Conservation (phyloP, 768 basidiomycete species). For the Tulasnella sp. region DNA sequence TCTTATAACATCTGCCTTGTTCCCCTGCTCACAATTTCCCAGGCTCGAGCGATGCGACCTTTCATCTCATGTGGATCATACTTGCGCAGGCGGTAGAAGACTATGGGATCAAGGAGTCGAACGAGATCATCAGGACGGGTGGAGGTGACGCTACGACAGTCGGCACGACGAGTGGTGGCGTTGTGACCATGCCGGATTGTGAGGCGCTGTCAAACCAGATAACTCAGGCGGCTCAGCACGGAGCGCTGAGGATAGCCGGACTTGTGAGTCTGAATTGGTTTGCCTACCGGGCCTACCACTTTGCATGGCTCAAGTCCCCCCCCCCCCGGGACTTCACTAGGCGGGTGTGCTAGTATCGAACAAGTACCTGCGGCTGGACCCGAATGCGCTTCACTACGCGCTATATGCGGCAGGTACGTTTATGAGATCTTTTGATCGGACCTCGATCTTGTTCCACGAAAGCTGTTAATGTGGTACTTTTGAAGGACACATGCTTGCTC, state of each 20-base stretch:
- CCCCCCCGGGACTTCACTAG: slow-evolving; percentile 27
- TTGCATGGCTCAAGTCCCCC: background rate
- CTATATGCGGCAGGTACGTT: slow-evolving; percentile 65
- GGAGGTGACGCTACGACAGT: slow-evolving; percentile 31
- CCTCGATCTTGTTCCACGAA: no score
- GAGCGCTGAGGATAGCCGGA: slow-evolving; percentile 80
- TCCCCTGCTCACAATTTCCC: no score
- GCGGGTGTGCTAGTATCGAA: slow-evolving; percentile 76
- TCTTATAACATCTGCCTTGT: background rate
- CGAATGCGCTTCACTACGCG: slow-evolving; percentile 80
- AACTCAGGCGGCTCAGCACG: slow-evolving; percentile 71
- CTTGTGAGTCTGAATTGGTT: slow-evolving; percentile 41
- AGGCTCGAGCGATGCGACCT: slow-evolving; percentile 79
- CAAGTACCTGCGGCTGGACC: slow-evolving; percentile 77
- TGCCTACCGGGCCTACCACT: background rate
- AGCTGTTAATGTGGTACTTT: background rate
- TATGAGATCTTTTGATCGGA: no score
- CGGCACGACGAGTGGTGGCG: slow-evolving; percentile 3
- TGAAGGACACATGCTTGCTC: slow-evolving; percentile 49
- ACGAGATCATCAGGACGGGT: slow-evolving; percentile 34
- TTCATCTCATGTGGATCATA: slow-evolving; percentile 66
- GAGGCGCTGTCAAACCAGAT: slow-evolving; percentile 57
- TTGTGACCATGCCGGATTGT: slow-evolving; percentile 30
- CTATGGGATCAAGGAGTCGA: slow-evolving; percentile 68
- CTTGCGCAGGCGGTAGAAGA: slow-evolving; percentile 53